Conservation (phyloP, 2,329 filamentous ascomycete genomes). For the Cercospora citrullina region DNA sequence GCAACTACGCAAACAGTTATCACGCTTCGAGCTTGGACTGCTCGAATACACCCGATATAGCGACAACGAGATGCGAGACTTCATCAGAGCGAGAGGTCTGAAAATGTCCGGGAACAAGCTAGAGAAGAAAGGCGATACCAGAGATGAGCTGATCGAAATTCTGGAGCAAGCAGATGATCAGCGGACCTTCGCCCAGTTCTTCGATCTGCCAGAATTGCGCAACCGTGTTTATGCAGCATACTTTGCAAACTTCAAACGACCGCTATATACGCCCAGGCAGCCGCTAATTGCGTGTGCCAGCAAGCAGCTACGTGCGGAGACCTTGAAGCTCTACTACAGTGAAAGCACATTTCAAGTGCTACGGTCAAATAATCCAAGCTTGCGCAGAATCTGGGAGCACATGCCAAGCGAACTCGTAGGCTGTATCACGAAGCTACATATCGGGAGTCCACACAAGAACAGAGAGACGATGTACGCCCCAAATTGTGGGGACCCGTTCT, state of each 20-base stretch:
- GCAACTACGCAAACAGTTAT: not conserved
- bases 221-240: slow-evolving; percentile 21
- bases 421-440: not conserved
- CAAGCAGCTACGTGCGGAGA: slow-evolving; percentile 12
- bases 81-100: slow-evolving; percentile 1
- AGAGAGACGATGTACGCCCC: too few species aligned
- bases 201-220: slow-evolving; percentile 14
- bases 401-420: not conserved
- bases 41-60: not conserved
- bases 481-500: too few species aligned
- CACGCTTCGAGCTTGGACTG: slow-evolving; percentile 1
- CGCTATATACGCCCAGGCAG: slow-evolving; percentile 18
- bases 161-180: slow-evolving; percentile 3
- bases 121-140: not conserved
- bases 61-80: not conserved
- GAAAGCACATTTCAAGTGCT: slow-evolving; percentile 4
- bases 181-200: not conserved
- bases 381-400: not conserved
- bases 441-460: not conserved
- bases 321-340: slow-evolving; percentile 20
- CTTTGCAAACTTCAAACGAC: slow-evolving; percentile 12
- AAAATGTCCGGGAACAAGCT: not conserved
- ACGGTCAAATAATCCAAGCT: rapidly evolving
- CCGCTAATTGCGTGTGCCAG: slow-evolving; percentile 20
- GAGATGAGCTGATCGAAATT: not conserved